Base-by-base conservation (phyloP, 169 alveolate species). In the Plasmodium malariae region DNA sequence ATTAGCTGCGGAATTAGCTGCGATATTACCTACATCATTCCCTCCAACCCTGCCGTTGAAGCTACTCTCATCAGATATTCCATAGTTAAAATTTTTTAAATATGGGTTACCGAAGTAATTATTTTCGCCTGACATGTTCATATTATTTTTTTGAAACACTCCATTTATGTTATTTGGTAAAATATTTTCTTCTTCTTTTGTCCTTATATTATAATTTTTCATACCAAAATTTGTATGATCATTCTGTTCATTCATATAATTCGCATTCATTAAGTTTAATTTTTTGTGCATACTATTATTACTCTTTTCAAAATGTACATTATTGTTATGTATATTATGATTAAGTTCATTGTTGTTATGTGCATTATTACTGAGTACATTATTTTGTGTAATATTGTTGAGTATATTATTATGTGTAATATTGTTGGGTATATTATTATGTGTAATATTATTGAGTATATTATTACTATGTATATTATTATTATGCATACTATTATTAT, bases 101-200 rank as follows among this genome's bases (percentile, higher is more conserved):
- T 45, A 26, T 49, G 89, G 69, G 21, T 78, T 45, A 36, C 55
- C 28, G 54, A 78, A 62, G 63, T 32, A 78, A 40, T 78, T 63
- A 45, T 78, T 62, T 45, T 78, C 70, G n/a, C 37, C 69, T 4
- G 59, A 48, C 60, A 49, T 45, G 19, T 62, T 78, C n/a, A 49
- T 17, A 21, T 48, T 24, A 43, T 37, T 62, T 74, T 9, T 36
- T 45, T 11, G 59, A 12, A 60, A 19, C 40, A 78, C 21, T 30
- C 63, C 55, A 73, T 73, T 37, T 21, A 5, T n/a, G 32, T 62
- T 30, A 3, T 7, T 30, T 30, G 24, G 9, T 12, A 24, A 0
- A n/a, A 14, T 65, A 34, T 65, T 65, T 3, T 0, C 4, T 26
- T 2, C n/a, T 1, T n/a, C n/a, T 65, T 32, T 59, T 24, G 19